Conservation (phyloP, 2,329 filamentous ascomycete genomes). For the Cercospora sp. region DNA sequence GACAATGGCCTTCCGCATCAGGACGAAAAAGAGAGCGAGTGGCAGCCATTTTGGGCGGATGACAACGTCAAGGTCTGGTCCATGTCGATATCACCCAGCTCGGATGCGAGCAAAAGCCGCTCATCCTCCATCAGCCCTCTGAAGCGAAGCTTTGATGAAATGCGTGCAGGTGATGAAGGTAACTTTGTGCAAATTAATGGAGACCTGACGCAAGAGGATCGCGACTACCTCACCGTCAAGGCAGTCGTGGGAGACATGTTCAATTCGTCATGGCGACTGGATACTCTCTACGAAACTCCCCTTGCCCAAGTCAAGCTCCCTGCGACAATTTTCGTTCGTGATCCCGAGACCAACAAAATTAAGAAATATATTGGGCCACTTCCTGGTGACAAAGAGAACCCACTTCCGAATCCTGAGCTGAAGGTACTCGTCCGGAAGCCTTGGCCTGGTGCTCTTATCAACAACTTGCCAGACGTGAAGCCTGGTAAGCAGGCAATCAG, state of each 20-base stretch:
- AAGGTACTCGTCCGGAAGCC: conserved; percentile 72
- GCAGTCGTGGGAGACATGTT: conserved; percentile 75
- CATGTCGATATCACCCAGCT: conserved; percentile 56
- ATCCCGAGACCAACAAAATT: conserved; percentile 62
- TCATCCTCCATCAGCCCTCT: conserved; percentile 31
- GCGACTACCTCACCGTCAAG: conserved; percentile 48
- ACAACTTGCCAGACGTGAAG: conserved; percentile 65
- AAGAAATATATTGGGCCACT: conserved; percentile 68
- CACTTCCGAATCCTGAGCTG: conserved; percentile 58
- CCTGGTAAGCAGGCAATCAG: conserved; percentile 71
- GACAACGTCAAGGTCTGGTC: conserved; percentile 81
- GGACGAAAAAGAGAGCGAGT: conserved; percentile 32
- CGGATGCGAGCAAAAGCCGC: conserved; percentile 9
- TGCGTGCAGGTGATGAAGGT: conserved; percentile 36
- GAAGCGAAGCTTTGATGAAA: conserved; percentile 41
- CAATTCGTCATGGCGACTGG: conserved; percentile 70
- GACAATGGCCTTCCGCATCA: conserved; percentile 38
- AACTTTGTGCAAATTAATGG: conserved; percentile 35
- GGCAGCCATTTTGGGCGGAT: conserved; percentile 70
- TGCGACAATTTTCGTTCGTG: conserved; percentile 68
- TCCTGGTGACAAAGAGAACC: conserved; percentile 50
- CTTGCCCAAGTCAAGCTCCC: conserved; percentile 68
- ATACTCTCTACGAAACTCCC: conserved; percentile 66
- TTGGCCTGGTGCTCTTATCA: conserved; percentile 71
- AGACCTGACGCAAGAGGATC: conserved; percentile 47